Conservation (phyloP, 768 basidiomycete species). For the Obba rivulosa region DNA sequence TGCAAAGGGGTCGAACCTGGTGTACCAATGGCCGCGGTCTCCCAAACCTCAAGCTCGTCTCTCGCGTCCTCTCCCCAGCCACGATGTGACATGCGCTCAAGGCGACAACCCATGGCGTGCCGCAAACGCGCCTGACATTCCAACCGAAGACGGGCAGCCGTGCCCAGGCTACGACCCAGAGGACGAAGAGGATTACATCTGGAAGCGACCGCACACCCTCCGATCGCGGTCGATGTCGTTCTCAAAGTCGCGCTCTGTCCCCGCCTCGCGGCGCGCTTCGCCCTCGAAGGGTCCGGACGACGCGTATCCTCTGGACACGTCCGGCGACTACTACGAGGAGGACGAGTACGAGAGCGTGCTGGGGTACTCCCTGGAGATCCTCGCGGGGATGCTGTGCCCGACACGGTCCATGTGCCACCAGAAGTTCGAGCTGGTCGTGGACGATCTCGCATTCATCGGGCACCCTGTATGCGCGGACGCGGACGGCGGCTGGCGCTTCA, state of each 20-base stretch:
- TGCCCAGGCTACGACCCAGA: constrained; percentile 1
- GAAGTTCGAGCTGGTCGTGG: constrained; percentile 88
- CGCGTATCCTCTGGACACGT: background rate
- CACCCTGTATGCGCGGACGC: constrained; percentile 84
- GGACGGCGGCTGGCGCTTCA: constrained; percentile 73
- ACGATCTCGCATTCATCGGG: constrained; percentile 89
- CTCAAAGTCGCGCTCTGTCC: constrained; percentile 38
- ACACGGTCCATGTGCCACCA: constrained; percentile 80
- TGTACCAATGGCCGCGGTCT: constrained; percentile 81
- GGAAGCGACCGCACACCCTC: constrained; percentile 46
- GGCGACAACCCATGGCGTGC: constrained; percentile 74
- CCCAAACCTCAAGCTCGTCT: constrained; percentile 64
- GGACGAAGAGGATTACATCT: constrained; percentile 42
- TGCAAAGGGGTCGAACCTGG: constrained; percentile 70
- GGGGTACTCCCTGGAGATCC: constrained; percentile 74
- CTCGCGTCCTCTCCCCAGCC: constrained; percentile 57
- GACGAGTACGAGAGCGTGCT: constrained; percentile 68
- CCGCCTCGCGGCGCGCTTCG: constrained; percentile 47
- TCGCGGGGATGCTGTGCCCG: constrained; percentile 80
- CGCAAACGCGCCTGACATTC: constrained; percentile 43
- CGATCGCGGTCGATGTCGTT: constrained; percentile 51
- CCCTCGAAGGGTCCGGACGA: constrained; percentile 37
- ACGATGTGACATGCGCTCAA: constrained; percentile 39
- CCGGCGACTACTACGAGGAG: constrained; percentile 6
- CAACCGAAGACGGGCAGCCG: constrained; percentile 17